Conservation (phyloP, 768 basidiomycete genomes). For the Pleurotus ostreatus region DNA sequence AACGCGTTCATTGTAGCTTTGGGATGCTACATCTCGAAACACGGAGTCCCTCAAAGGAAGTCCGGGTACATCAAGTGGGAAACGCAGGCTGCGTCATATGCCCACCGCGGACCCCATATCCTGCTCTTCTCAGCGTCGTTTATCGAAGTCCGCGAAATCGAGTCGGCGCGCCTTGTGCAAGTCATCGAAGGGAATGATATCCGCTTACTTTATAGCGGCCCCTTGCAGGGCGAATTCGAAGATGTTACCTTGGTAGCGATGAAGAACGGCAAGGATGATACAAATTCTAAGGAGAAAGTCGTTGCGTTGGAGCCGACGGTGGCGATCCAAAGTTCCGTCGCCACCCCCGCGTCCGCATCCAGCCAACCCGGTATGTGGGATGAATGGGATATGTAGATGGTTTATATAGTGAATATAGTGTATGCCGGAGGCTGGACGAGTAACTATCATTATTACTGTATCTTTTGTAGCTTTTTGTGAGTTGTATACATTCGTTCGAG, state of each 20-base stretch:
- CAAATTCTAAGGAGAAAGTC: neutral
- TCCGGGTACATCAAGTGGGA: conserved; percentile 77
- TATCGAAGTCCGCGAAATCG: conserved; percentile 66
- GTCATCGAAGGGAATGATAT: conserved; percentile 76
- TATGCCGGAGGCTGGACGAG: neutral
- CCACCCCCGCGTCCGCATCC: neutral
- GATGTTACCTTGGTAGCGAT: conserved; percentile 60
- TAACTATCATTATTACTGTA: too few relatives aligned
- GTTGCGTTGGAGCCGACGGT: neutral
- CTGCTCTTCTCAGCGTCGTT: conserved; percentile 73
- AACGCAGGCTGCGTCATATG: conserved; percentile 57
- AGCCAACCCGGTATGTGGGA: neutral
- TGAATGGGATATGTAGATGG: conserved; percentile 7
- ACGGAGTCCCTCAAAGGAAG: conserved; percentile 60
- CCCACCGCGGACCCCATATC: conserved; percentile 56
- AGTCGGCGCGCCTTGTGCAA: conserved; percentile 70
- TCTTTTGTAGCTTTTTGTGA: too few relatives aligned
- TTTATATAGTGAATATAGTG: neutral
- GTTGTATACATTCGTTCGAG: too few relatives aligned
- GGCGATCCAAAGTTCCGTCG: neutral
- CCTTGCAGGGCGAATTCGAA: conserved; percentile 26
- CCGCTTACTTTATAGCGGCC: conserved; percentile 53
- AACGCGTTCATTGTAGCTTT: conserved; percentile 40
- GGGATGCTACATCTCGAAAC: conserved; percentile 73
- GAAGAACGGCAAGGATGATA: conserved; percentile 22